Percentiles rank a stretch among this genome's conserved stretches.
phyloP scores from a whole-genome alignment of 345 rosid genomes.

The Capsella bursapastoris region DNA sequence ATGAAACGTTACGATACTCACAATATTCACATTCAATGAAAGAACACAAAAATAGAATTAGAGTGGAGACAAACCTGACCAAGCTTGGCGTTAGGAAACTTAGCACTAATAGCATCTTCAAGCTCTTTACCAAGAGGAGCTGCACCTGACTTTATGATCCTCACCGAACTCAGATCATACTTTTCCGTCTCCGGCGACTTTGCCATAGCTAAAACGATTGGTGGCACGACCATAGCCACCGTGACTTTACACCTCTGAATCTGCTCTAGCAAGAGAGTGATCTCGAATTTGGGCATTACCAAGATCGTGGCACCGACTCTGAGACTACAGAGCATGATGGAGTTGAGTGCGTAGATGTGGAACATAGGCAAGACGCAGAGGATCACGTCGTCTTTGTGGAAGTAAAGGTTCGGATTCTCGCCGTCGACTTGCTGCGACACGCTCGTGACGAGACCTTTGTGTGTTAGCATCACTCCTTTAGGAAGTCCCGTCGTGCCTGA shows the following conservation, averaged over 20 bases:
- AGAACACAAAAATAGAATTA: not conserved
- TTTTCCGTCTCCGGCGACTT: conserved; percentile 58
- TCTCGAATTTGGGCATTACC: conserved; percentile 78
- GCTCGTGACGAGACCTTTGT: conserved; percentile 69
- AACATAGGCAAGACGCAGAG: conserved; percentile 73
- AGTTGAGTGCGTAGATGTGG: conserved; percentile 70
- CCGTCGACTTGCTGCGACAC: conserved; percentile 90
- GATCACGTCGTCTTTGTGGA: conserved; percentile 64
- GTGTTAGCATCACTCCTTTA: conserved; percentile 90
- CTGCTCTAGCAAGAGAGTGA: conserved; percentile 49
- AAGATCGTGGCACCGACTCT: conserved; percentile 76
- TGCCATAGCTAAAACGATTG: conserved; percentile 65
- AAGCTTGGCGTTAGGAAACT: conserved; percentile 67
- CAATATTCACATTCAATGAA: not conserved
- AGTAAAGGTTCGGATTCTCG: conserved; percentile 77
- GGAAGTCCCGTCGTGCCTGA: conserved; percentile 92
- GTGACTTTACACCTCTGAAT: conserved; percentile 62
- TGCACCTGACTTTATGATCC: conserved; percentile 71
- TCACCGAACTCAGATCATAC: conserved; percentile 67
- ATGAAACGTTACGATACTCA: not conserved
- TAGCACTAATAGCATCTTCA: conserved; percentile 66
- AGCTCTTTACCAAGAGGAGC: conserved; percentile 90
- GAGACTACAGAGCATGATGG: conserved; percentile 68
- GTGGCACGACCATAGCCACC: conserved; percentile 74
- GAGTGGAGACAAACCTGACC: conserved; percentile 69